Base-by-base conservation (phyloP, 805 yeast species). In the Cyberlindnera japonica region DNA sequence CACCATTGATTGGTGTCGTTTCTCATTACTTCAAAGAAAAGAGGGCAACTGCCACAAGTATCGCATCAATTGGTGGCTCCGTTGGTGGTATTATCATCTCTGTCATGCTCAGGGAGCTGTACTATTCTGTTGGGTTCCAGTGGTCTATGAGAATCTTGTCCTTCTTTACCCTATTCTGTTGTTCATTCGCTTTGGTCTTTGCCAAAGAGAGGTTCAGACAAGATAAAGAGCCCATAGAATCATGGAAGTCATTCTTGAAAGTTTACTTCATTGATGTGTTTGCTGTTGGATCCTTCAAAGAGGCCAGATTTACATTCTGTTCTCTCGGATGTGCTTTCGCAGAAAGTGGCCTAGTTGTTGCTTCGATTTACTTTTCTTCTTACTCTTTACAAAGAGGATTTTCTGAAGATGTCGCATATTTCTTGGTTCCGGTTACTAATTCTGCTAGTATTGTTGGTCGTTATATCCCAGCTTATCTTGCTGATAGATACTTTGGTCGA, bases 1-100 rank as follows among this genome's bases (percentile, higher is more conserved):
- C 78, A 14, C 85, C 88, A 0, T 57, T 75, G 20, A 58, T 81
- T 5, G 75, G 83, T 11, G 76, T 75, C 13, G 67, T 81, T 7
- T 72, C 79, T 20, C 88, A 81, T 48, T 82, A 83, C 75, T 82
- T 81, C 53, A 62, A 68, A 35, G 65, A 57, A 28, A 74, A 65
- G 45, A 64, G 86, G 51, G 88, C 83, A 2, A 58, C 67, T 35
- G 81, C 79, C 11, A 59, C 63, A 3, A 75, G 77, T 1, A 30
- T 72, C 3, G 69, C 76, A 0, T 64, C 72, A 5, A 61, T 65
- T 20, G 80, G 80, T 24, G 80, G 78, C 5, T 66, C 75, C 13
- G 29, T 75, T 19, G 81, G 81, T 21, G 81, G 81, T 22, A 63
- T 72, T 44, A 45, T 72, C 8, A 74, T 76, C 61, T 81, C 83